phyloP scores from a whole-genome alignment of 805 yeast genomes.

The Wickerhamiella nectarea region DNA sequence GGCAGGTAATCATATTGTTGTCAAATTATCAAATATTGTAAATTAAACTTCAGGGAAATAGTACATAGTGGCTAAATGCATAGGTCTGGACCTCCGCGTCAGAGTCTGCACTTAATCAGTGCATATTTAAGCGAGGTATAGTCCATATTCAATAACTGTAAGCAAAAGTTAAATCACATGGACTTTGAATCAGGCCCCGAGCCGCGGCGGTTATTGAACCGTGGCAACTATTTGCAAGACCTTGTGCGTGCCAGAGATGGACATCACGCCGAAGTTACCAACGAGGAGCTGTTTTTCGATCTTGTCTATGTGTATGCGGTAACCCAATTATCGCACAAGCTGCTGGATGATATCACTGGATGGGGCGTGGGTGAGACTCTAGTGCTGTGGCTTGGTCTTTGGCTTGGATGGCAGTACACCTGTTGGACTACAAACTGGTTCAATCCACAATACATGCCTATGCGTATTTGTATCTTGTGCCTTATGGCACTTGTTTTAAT shows the following conservation, averaged over 20 bases:
- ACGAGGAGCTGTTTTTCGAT: conserved; percentile 2
- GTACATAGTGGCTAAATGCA: too few species aligned
- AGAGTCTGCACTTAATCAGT: too few species aligned
- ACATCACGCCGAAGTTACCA: neutral
- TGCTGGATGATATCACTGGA: neutral
- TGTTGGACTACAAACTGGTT: conserved; percentile 1
- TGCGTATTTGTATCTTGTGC: neutral
- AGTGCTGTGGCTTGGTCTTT: neutral
- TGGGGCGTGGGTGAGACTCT: conserved; percentile 1
- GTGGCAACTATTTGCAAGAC: neutral
- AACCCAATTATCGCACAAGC: neutral
- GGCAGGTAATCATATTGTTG: too few species aligned
- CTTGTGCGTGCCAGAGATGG: neutral
- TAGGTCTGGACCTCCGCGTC: too few species aligned
- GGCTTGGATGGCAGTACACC: conserved; percentile 4
- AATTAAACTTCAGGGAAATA: too few species aligned
- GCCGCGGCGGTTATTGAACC: neutral
- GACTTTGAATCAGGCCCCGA: neutral
- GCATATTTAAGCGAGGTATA: too few species aligned
- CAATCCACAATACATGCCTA: neutral
- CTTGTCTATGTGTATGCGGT: conserved; percentile 2
- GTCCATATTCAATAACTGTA: too few species aligned
- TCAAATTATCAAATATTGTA: too few species aligned
- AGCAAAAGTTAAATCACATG: neutral
- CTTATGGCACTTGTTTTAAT: neutral